Conservation (phyloP, 371 early-diverging fungal genomes). For the Mortierella sp. region DNA sequence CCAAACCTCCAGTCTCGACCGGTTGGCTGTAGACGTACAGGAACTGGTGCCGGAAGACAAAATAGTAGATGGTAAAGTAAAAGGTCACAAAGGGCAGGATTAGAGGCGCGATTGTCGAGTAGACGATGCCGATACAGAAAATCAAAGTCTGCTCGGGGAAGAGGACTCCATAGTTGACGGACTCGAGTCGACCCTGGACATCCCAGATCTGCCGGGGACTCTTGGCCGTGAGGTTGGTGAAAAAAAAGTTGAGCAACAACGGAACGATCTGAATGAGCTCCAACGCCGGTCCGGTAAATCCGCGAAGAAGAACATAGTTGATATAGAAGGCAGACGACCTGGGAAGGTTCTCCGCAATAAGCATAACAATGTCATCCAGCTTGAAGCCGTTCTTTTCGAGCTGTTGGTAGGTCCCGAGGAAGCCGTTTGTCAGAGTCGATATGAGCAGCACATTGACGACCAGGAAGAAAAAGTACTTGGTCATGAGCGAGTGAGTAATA, state of each 20-base stretch:
- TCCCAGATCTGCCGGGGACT: slow-evolving; percentile 81
- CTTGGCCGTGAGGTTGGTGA: slow-evolving; percentile 71
- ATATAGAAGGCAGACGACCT: slow-evolving; percentile 83
- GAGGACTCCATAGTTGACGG: slow-evolving; percentile 64
- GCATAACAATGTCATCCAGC: slow-evolving; percentile 58
- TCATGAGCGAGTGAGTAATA: slow-evolving; percentile 69
- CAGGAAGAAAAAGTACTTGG: slow-evolving; percentile 85
- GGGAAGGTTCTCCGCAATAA: slow-evolving; percentile 73
- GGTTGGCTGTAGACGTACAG: slow-evolving; percentile 78
- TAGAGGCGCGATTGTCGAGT: slow-evolving; percentile 85
- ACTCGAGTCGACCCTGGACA: slow-evolving; percentile 62
- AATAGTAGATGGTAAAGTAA: slow-evolving; percentile 81
- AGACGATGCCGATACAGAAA: slow-evolving; percentile 72
- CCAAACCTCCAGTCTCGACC: slow-evolving; percentile 77
- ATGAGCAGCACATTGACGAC: slow-evolving; percentile 87
- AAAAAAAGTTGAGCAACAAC: slow-evolving; percentile 72
- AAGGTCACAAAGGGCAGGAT: slow-evolving; percentile 83
- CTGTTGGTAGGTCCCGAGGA: slow-evolving; percentile 62
- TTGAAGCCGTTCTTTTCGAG: slow-evolving; percentile 59
- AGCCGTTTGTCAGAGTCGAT: slow-evolving; percentile 78
- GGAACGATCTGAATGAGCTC: slow-evolving; percentile 80
- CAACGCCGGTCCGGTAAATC: slow-evolving; percentile 74
- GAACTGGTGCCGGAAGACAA: slow-evolving; percentile 87
- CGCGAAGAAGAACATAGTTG: slow-evolving; percentile 84
- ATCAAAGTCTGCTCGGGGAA: slow-evolving; percentile 63